phyloP scores from a whole-genome alignment of 2,329 filamentous ascomycete species.

The Neonectria sp. region DNA sequence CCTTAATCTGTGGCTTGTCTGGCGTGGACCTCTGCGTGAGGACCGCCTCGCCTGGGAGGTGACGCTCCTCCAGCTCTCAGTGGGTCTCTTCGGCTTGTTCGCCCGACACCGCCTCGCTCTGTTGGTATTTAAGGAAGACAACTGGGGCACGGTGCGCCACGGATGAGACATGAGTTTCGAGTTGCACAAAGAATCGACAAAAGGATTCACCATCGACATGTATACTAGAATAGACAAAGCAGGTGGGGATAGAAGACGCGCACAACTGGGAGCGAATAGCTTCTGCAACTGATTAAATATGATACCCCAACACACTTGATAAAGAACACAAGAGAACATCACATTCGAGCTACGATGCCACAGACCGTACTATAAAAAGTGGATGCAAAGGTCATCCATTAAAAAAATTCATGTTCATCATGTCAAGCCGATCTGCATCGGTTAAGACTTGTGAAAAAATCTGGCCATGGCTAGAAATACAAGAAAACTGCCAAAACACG shows the following conservation, averaged over 20 bases:
- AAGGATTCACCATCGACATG: neutral
- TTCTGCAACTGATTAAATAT: slow-evolving; percentile 25
- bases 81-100: slow-evolving; percentile 88
- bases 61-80: slow-evolving; percentile 80
- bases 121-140: slow-evolving; percentile 92
- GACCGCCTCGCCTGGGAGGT: slow-evolving; percentile 86
- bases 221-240: slow-evolving; percentile 12
- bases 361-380: neutral
- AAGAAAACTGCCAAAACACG: slow-evolving; percentile 35
- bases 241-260: neutral
- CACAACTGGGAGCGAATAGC: neutral
- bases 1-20: slow-evolving; percentile 95
- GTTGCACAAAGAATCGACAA: neutral
- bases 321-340: neutral
- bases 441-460: slow-evolving; percentile 30
- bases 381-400: slow-evolving; percentile 33
- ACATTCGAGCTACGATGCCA: neutral
- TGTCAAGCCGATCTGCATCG: slow-evolving; percentile 36
- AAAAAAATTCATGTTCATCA: slow-evolving; percentile 37
- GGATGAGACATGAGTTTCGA: slow-evolving; percentile 23
- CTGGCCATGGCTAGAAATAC: slow-evolving; percentile 44
- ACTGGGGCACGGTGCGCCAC: slow-evolving; percentile 65
- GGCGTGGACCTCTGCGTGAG: slow-evolving; percentile 92
- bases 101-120: slow-evolving; percentile 88
- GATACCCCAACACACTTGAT: slow-evolving; percentile 26